These are phyloP conservation scores for Pyrrhoderma noxium DNA, from an alignment of 1,284 basidiomycete genomes.

Conservation along the genomic window DNA sequence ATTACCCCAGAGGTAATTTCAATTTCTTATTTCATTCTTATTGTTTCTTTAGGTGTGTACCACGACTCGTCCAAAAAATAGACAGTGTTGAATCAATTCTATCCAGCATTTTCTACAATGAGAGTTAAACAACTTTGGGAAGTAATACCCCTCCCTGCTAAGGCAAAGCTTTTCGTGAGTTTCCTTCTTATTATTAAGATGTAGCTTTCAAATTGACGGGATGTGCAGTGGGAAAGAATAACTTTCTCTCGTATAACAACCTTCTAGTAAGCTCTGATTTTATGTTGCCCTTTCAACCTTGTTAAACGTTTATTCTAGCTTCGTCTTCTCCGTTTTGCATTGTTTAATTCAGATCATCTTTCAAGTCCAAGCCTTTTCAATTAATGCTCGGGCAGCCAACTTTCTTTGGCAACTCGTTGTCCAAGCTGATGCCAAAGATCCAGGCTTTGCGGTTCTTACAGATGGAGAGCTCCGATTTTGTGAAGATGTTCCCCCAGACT, in stretches of 20 bases:
- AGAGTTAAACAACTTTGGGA: slow-evolving; percentile 37
- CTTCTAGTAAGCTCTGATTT: slow-evolving; percentile 34
- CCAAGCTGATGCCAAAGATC: slow-evolving; percentile 40
- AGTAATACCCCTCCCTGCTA: slow-evolving; percentile 34
- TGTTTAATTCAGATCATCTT: slow-evolving; percentile 62
- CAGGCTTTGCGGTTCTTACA: slow-evolving; percentile 48
- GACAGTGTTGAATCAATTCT: not conserved
- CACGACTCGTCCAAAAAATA: slow-evolving; percentile 2
- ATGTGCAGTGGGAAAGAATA: slow-evolving; percentile 56
- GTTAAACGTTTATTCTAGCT: slow-evolving; percentile 24
- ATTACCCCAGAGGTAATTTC: slow-evolving; percentile 41
- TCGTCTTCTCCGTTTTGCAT: slow-evolving; percentile 58
- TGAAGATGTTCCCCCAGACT: slow-evolving; percentile 41
- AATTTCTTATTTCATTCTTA: slow-evolving; percentile 27
- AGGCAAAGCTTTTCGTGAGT: slow-evolving; percentile 49
- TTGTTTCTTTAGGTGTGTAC: slow-evolving; percentile 13
- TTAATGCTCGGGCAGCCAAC: slow-evolving; percentile 50
- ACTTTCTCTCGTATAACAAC: slow-evolving; percentile 60
- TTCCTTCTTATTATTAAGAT: not conserved
- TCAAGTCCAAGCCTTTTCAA: slow-evolving; percentile 58
- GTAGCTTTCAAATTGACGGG: slow-evolving; percentile 16
- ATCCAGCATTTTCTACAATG: slow-evolving; percentile 29
- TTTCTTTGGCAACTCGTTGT: slow-evolving; percentile 46
- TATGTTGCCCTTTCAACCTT: not conserved
- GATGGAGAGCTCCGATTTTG: slow-evolving; percentile 49